These are phyloP conservation scores for Cryptosporidium bovis DNA, from an alignment of 169 alveolate species.

Conservation along the genomic window DNA sequence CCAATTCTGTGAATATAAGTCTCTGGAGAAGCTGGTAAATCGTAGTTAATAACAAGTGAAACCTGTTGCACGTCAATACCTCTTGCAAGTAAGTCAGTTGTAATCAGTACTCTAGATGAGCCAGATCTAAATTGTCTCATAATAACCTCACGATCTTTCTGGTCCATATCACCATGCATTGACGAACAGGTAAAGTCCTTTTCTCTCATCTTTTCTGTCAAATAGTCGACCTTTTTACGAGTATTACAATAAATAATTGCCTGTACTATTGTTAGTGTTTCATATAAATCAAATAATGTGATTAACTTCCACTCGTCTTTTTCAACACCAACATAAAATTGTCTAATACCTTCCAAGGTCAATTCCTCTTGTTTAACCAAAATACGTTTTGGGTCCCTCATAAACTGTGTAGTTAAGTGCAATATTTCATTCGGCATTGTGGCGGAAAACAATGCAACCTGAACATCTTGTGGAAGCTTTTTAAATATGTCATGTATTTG, in stretches of 20 bases:
- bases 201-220: constrained; percentile 93
- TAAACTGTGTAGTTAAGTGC: constrained; percentile 94
- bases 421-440: constrained; percentile 97
- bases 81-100: constrained; percentile 98
- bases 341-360: constrained; percentile 98
- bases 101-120: constrained; percentile 96
- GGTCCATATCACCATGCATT: constrained; percentile 99
- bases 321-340: constrained; percentile 97
- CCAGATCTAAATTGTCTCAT: constrained; percentile 98
- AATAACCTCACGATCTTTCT: constrained; percentile 95
- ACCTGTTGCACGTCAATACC: constrained; percentile 99
- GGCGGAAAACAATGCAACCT: constrained; percentile 95
- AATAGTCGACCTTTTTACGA: constrained; percentile 94
- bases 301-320: constrained; percentile 97
- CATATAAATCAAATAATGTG: constrained; percentile 95
- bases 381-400: constrained; percentile 96
- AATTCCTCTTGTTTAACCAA: constrained; percentile 97
- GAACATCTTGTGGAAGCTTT: constrained; percentile 86
- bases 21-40: constrained; percentile 95
- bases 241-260: constrained; percentile 99
- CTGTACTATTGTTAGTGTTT: constrained; percentile 96
- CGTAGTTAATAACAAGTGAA: constrained; percentile 98
- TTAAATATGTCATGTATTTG: constrained; percentile 90
- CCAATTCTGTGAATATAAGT: constrained; percentile 99
- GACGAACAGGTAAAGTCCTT: constrained; percentile 95